phyloP scores from a whole-genome alignment of 129 eudicot genomes.

The Tagetes patula region DNA sequence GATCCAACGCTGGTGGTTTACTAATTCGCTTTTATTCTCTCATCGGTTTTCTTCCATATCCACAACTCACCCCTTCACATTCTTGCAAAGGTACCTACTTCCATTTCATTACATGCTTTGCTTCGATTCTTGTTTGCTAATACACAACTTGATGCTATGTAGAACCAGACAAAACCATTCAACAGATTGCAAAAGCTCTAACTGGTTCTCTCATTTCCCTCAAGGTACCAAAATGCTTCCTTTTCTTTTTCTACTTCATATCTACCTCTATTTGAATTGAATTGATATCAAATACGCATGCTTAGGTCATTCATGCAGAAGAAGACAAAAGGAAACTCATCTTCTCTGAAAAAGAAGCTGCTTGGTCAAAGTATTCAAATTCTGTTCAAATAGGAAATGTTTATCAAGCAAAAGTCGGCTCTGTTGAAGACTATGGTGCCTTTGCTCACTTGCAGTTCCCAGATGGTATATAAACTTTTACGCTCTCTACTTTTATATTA shows the following conservation, averaged over 20 bases:
- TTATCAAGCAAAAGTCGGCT: slow-evolving; percentile 65
- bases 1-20: slow-evolving; percentile 78
- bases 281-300: slow-evolving; percentile 5
- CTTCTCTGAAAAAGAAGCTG: slow-evolving; percentile 88
- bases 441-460: slow-evolving; percentile 75
- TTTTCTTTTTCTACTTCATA: background rate
- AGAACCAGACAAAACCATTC: slow-evolving; percentile 75
- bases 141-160: slow-evolving; percentile 26
- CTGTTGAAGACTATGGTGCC: slow-evolving; percentile 91
- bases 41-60: slow-evolving; percentile 87
- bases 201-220: slow-evolving; percentile 68
- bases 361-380: slow-evolving; percentile 63
- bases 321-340: slow-evolving; percentile 62
- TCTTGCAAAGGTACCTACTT: slow-evolving; percentile 62
- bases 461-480: slow-evolving; percentile 57
- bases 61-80: slow-evolving; percentile 77
- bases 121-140: too few relatives aligned
- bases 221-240: slow-evolving; percentile 54
- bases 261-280: background rate
- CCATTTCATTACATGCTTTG: too few relatives aligned
- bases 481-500: too few relatives aligned
- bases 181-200: slow-evolving; percentile 66
- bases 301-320: slow-evolving; percentile 72
- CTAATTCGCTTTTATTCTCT: slow-evolving; percentile 70
- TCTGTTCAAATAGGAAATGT: slow-evolving; percentile 62